Evolutionary conservation across 1,284 basidiomycete genomes (phyloP), one percentile per base, ranked within the genome.

Genomic region (Kalmanozyma brasiliensis): DNA sequence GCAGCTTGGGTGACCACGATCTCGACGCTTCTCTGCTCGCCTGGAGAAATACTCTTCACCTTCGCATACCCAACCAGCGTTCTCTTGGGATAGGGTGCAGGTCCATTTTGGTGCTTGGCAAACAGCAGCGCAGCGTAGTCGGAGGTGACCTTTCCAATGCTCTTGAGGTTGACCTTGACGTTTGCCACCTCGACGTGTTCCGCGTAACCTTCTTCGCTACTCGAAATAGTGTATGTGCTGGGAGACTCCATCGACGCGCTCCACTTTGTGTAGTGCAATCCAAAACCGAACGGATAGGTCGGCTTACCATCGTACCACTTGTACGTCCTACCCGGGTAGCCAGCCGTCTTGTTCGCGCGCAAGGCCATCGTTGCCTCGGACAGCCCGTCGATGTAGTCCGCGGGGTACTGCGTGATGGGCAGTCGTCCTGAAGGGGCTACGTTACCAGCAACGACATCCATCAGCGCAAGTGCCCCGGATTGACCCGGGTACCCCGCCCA

Each of bases 401-500:
- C 46, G 0, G 60, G 60, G n/a, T 62, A 62, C 40, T 62, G 60
- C 16, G 60, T 62, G 13, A 62, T 34, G 19, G 60, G 60, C 37
- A 62, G 33, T 14, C 60, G 1, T 0, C 60, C 60, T 6, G 60
- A 34, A 1, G 60, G 52, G 8, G 20, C n/a, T 7, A 5, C 19
- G 13, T 42, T 51, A 0, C 60, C 60, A 0, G 41, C 42, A 0
- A 62, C 8, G 0, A 62, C 11, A 9, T 62, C 60, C 36, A 33
- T 51, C 19, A 62, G 26, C 9, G 60, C 60, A 19, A 49, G 22
- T 16, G 41, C 33, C 16, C 52, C 60, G 10, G 22, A 29, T 22
- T 62, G 60, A 4, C 60, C 60, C 10, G 60, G 60, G 24, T 62
- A 62, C 2, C 60, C 60, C 0, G 52, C 60, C 60, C 60, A 62